Evolutionary conservation across 768 basidiomycete genomes (phyloP), one percentile per base, ranked within the genome.

Genomic region (Pleurotus eryngii): DNA sequence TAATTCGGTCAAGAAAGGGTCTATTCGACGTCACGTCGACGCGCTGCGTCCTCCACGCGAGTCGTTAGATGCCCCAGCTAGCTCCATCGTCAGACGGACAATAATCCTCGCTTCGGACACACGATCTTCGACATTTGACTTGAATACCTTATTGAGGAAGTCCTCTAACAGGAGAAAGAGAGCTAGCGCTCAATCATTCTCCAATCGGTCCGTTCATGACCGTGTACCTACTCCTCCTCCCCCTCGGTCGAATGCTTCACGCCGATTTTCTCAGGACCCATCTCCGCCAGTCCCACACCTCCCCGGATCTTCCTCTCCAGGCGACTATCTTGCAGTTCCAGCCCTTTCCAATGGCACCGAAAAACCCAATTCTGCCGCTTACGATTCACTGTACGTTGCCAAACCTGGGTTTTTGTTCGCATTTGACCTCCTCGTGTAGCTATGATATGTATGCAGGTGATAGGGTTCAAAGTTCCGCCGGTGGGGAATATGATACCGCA

Each of bases 141-240:
- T 85, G 60, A 79, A 73, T 64, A 75, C 77, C 20, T 66, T 81
- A 58, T 75, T 79, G 65, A 79, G 81, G 60, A 89, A 84, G 66
- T 75, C 76, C 24, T 81, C 87, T 35, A 67, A 74, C 46, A 82
- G 82, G 49, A 83, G 86, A 46, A 84, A 85, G 40, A 80, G 88
- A 55, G 76, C 78, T 15, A 89, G 91, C 61, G 76, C 78, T 9
- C 70, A 71, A 14, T 85, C 82, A 11, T 73, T 78, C 15, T 92
- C 90, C 0, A 82, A 73, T 62, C 85, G 86, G 57, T 92, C 91
- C 43, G 77, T 92, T 26, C 86, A 89, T 62, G 92, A 93, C 62
- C 87, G 91, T 53, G 87, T 76, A 11, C 91, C 90, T 9, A 93
- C 92, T 6, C 91, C 91, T n/a, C 92, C 91, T 15, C 92, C 92